Conservation (phyloP, 2,329 filamentous ascomycete genomes). For the Herpomyces periplanetae region DNA sequence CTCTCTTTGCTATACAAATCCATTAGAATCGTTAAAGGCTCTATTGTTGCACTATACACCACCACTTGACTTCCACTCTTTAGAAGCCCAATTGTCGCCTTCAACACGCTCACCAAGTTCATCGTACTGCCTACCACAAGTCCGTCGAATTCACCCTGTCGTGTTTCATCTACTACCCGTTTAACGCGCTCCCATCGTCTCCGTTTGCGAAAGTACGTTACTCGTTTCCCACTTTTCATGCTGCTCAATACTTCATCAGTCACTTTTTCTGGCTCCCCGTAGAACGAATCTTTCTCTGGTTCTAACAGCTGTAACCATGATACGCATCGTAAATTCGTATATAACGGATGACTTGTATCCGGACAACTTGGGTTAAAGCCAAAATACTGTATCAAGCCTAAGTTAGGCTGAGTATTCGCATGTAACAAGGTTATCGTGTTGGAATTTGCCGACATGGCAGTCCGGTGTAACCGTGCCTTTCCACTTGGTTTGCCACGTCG, state of each 20-base stretch:
- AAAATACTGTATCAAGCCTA: conserved; percentile 60
- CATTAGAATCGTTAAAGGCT: conserved; percentile 32
- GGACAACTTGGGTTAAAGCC: conserved; percentile 25
- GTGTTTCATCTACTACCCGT: conserved; percentile 30
- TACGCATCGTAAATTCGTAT: conserved; percentile 37
- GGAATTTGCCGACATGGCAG: conserved; percentile 22
- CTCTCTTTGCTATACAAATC: conserved; percentile 53
- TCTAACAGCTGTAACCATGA: conserved; percentile 71
- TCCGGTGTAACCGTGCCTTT: background rate
- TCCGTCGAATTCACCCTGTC: conserved; percentile 38
- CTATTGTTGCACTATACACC: conserved; percentile 42
- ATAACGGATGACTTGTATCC: conserved; percentile 38
- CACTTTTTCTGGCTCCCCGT: conserved; percentile 20
- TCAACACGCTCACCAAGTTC: conserved; percentile 36
- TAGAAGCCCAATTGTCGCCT: conserved; percentile 34
- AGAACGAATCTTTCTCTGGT: conserved; percentile 31
- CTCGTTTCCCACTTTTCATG: conserved; percentile 45
- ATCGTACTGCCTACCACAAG: conserved; percentile 45
- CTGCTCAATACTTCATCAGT: conserved; percentile 19
- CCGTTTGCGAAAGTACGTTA: conserved; percentile 57
- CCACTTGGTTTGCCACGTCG: conserved; percentile 3
- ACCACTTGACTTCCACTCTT: conserved; percentile 47
- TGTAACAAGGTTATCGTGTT: conserved; percentile 54
- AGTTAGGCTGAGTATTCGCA: conserved; percentile 45
- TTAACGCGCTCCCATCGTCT: conserved; percentile 35